A percentile compares a stretch with the other conserved stretches of the same genome.
Evolutionary conservation across 331 rosid species (phyloP).

Genomic region (Prunus yedoensis): DNA sequence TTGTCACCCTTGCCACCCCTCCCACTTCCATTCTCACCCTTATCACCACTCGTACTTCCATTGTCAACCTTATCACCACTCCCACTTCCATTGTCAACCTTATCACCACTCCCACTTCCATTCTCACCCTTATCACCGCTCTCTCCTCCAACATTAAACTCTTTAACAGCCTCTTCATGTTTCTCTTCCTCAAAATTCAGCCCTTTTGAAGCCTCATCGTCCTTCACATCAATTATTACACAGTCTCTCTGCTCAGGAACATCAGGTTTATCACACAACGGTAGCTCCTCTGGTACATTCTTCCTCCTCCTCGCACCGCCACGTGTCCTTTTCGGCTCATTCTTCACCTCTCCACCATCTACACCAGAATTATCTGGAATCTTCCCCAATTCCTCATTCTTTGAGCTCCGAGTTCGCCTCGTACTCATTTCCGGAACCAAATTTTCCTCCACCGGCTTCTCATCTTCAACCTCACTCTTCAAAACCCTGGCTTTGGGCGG

Average conservation of each 20-base stretch:
- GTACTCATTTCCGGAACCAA: background rate
- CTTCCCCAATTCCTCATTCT: conserved; percentile 25
- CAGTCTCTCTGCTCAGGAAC: background rate
- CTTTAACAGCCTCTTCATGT: background rate
- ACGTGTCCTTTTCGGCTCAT: conserved; percentile 35
- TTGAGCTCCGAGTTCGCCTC: conserved; percentile 13
- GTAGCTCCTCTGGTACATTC: conserved; percentile 31
- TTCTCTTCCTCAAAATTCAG: conserved; percentile 2
- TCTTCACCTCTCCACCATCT: conserved; percentile 31
- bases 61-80: background rate
- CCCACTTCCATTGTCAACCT: background rate
- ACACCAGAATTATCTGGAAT: conserved; percentile 24
- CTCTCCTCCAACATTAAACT: background rate
- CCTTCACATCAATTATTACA: background rate
- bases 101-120: conserved; percentile 11
- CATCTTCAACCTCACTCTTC: conserved; percentile 21
- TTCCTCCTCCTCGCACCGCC: conserved; percentile 34
- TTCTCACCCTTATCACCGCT: background rate
- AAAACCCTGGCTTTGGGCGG: conserved; percentile 34
- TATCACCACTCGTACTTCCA: background rate
- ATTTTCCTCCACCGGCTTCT: background rate
- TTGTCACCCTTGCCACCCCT: background rate
- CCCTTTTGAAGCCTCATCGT: conserved; percentile 6
- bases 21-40: background rate
- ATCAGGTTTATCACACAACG: conserved; percentile 15